Evolutionary conservation across 768 basidiomycete species (phyloP), one percentile per base, ranked within the genome.

Genomic region (Pisolithus sp.): DNA sequence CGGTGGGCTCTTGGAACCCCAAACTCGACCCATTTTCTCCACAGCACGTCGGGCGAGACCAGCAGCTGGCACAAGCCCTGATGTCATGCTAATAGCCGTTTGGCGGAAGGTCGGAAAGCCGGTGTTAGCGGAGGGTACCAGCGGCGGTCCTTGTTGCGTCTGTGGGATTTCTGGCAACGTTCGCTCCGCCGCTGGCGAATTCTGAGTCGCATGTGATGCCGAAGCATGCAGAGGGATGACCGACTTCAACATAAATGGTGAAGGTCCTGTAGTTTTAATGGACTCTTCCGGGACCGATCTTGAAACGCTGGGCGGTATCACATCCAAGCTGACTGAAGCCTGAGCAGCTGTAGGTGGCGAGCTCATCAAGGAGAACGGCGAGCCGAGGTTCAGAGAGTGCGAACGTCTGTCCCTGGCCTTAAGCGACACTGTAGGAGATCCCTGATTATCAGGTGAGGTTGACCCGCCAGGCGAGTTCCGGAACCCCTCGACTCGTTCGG

Each of bases 41-140:
- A 86, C 86, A 3, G 89, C 86, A 51, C 84, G 78, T 61, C 82
- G 84, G 9, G 86, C 88, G 8, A 87, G 74, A 8, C 86, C 86
- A 17, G 85, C 85, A 20, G 83, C 84, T 24, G 86, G 85, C 3
- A 82, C 81, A 45, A 87, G 74, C 39, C 81, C 76, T 37, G 75
- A 76, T 2, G 84, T 79, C 71, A 89, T 82, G 59, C 86, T 88
- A 55, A 89, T 76, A 17, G 87, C 78, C n/a, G 84, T 81, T 60
- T 81, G 83, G 20, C 84, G 71, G 54, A 77, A 69, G 24, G 72
- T 68, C 10, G 70, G 66, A 40, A 67, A 62, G 23, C 62, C 52
- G 48, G 51, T 57, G 36, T 54, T 34, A 18, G 24, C 12, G 20
- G 51, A 56, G 34, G 57, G 53, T 1, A 53, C 34, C 23, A 48